Percentiles rank a stretch among this genome's conserved stretches.
Evolutionary conservation across 1,139 yeast genomes (phyloP).

Genomic region (Hyphopichia buzzinii): DNA sequence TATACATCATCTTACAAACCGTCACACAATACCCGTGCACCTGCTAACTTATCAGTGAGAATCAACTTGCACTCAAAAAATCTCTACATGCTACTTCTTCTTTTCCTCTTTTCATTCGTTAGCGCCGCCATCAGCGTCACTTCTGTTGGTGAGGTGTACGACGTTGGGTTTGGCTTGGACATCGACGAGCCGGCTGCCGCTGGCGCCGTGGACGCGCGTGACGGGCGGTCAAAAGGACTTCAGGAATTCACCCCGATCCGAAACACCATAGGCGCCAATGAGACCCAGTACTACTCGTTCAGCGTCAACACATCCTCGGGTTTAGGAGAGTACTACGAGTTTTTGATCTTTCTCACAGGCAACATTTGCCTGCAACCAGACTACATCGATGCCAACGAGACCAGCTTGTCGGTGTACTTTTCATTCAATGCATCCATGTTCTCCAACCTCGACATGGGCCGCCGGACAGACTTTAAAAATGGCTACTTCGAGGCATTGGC

Average conservation of each 20-base stretch:
- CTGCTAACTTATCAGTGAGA: no score
- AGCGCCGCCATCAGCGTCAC: background rate
- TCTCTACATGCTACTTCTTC: no score
- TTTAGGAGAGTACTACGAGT: constrained; percentile 48
- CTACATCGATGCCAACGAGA: constrained; percentile 22
- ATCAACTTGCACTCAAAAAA: no score
- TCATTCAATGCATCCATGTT: constrained; percentile 47
- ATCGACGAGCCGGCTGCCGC: constrained; percentile 10
- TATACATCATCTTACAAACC: no score
- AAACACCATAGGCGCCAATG: constrained; percentile 36
- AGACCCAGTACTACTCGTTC: constrained; percentile 44
- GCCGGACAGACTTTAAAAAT: constrained; percentile 31
- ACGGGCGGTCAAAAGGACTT: constrained; percentile 24
- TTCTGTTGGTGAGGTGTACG: constrained; percentile 1
- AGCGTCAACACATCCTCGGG: constrained; percentile 46
- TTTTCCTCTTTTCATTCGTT: background rate
- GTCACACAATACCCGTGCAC: no score
- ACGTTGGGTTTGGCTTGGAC: constrained; percentile 11
- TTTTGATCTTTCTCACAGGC: constrained; percentile 58
- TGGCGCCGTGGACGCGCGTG: constrained; percentile 1
- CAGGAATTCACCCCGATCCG: constrained; percentile 46
- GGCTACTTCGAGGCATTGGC: constrained; percentile 62
- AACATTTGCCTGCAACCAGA: constrained; percentile 54
- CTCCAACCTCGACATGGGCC: constrained; percentile 25
- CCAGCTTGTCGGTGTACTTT: constrained; percentile 48